Percentiles rank a stretch among this genome's conserved stretches.
These are phyloP conservation scores for Pseudophaeomoniella oleicola DNA, from an alignment of 2,329 filamentous ascomycete genomes.

Conservation along the genomic window DNA sequence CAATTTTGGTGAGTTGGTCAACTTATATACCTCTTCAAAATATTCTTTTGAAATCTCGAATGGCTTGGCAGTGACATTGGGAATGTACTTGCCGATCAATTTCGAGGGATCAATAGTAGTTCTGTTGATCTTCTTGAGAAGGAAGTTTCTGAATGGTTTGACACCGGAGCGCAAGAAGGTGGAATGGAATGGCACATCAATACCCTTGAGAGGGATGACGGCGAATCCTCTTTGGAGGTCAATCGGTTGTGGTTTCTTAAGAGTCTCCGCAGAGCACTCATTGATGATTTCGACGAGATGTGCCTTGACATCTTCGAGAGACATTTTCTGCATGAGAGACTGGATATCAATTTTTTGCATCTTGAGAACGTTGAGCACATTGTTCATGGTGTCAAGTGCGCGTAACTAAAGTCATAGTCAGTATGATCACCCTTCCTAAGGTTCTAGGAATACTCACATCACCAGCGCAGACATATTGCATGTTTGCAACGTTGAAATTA, in stretches of 20 bases:
- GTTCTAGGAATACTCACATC: slow-evolving; percentile 31
- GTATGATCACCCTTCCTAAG: slow-evolving; percentile 4
- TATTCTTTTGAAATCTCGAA: slow-evolving; percentile 97
- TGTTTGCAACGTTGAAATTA: slow-evolving; percentile 71
- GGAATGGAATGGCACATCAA: slow-evolving; percentile 98
- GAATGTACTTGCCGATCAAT: slow-evolving; percentile 95
- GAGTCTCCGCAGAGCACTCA: slow-evolving; percentile 72
- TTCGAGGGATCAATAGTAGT: slow-evolving; percentile 95
- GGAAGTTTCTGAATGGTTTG: slow-evolving; percentile 95
- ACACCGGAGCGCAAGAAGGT: slow-evolving; percentile 96
- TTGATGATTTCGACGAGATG: slow-evolving; percentile 85
- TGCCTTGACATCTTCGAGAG: slow-evolving; percentile 78
- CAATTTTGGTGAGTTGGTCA: slow-evolving; percentile 62
- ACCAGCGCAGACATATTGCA: slow-evolving; percentile 55
- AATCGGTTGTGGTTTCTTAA: slow-evolving; percentile 74
- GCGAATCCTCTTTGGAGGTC: slow-evolving; percentile 90
- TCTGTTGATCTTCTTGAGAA: slow-evolving; percentile 99
- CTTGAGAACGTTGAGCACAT: slow-evolving; percentile 91
- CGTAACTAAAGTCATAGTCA: slow-evolving; percentile 30
- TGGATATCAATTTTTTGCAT: slow-evolving; percentile 95
- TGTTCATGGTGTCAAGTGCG: slow-evolving; percentile 51
- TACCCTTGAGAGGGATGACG: slow-evolving; percentile 90
- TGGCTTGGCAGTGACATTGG: slow-evolving; percentile 91
- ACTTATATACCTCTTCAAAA: slow-evolving; percentile 93
- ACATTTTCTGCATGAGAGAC: slow-evolving; percentile 71